A percentile compares a stretch with the other conserved stretches of the same genome.
These are phyloP conservation scores for Botryotinia narcissicola DNA, from an alignment of 2,329 filamentous ascomycete genomes.

Conservation along the genomic window DNA sequence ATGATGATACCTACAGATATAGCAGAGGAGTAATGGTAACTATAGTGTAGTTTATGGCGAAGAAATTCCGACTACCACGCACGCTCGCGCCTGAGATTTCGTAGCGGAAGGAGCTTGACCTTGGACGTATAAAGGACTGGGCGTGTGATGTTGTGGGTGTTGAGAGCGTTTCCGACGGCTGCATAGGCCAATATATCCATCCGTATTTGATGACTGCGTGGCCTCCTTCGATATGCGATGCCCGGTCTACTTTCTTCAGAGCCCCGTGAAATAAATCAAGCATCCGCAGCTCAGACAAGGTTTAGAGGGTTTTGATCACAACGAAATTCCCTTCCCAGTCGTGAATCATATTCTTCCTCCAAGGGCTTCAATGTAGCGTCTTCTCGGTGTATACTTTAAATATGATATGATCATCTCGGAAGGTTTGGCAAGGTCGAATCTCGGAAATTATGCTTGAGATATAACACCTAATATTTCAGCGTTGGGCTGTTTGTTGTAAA, in stretches of 20 bases:
- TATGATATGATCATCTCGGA: too few species aligned
- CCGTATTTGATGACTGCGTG: neutral
- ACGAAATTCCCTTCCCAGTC: too few species aligned
- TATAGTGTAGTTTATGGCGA: neutral
- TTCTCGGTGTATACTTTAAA: too few species aligned
- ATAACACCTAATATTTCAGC: constrained; percentile 93
- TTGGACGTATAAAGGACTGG: neutral
- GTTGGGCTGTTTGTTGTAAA: constrained; percentile 59
- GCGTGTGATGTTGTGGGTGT: neutral
- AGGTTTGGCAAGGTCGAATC: neutral
- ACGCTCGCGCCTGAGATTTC: neutral
- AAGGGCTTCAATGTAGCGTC: neutral
- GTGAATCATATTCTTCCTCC: neutral
- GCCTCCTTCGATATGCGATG: neutral
- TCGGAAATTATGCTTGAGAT: neutral
- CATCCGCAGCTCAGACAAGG: neutral
- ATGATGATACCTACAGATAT: neutral
- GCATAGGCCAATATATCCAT: neutral
- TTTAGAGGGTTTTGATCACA: neutral
- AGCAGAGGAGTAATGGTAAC: neutral
- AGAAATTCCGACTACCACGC: neutral
- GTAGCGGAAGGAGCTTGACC: neutral
- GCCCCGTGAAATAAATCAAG: too few species aligned
- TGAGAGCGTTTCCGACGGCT: neutral
- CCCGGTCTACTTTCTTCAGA: neutral